These are phyloP conservation scores for Cryphonectria parasitica DNA, from an alignment of 2,329 filamentous ascomycete genomes.

Conservation along the genomic window DNA sequence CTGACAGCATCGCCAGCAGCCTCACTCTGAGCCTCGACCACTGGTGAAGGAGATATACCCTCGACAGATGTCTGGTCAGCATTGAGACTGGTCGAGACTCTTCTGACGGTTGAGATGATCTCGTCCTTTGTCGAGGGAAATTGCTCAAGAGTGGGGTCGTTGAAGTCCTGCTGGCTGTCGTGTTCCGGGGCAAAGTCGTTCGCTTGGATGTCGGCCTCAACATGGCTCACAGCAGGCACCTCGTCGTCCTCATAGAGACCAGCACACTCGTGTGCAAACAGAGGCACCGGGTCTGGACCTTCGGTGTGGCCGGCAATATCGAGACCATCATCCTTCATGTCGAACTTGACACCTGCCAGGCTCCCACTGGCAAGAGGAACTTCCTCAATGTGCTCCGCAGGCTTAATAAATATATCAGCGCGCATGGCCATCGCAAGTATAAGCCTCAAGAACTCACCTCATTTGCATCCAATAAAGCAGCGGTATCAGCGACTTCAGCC, in stretches of 20 bases:
- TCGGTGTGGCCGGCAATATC: conserved; percentile 23
- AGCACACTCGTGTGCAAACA: conserved; percentile 44
- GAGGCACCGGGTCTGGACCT: conserved; percentile 20
- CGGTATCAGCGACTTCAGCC: conserved; percentile 50
- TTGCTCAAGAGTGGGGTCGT: conserved; percentile 53
- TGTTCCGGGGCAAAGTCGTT: conserved; percentile 27
- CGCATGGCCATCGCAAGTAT: neutral
- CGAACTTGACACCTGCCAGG: conserved; percentile 21
- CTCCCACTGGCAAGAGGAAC: neutral
- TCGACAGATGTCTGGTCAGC: conserved; percentile 45
- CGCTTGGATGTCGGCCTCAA: conserved; percentile 33
- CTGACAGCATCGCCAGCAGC: conserved; percentile 43
- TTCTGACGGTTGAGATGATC: conserved; percentile 50
- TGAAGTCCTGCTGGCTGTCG: conserved; percentile 43
- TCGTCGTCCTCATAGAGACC: conserved; percentile 46
- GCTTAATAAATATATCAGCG: conserved; percentile 8
- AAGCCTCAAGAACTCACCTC: conserved; percentile 18
- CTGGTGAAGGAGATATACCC: conserved; percentile 42
- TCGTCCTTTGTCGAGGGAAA: conserved; percentile 51
- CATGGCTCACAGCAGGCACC: conserved; percentile 33
- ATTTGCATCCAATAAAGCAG: conserved; percentile 34
- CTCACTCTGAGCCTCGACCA: conserved; percentile 40
- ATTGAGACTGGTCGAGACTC: conserved; percentile 49
- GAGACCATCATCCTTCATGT: conserved; percentile 19
- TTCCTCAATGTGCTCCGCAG: neutral